Evolutionary conservation across 2,329 filamentous ascomycete species (phyloP), one percentile per base, ranked within the genome.

Genomic region (Monosporascus sp.): DNA sequence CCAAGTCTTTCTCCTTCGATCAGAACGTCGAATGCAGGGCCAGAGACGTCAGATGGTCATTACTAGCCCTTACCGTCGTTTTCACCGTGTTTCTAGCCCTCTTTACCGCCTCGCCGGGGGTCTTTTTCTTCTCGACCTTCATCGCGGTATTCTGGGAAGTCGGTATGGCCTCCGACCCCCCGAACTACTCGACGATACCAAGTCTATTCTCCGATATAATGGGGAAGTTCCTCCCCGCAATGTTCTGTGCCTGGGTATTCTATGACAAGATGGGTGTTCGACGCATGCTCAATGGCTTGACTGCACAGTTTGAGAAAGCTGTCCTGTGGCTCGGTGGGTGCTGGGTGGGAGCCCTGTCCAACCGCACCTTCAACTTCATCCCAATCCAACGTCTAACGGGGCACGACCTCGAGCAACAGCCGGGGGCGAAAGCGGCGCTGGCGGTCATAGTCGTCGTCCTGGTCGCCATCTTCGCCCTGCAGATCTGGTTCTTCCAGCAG

Each of bases 301-400:
- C 83, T 0, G 91, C 92, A 0, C 93, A 96, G 66, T 63, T 96
- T 44, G 93, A 96, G 65, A 97, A 96, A 76, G 89, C 91, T 0
- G 72, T 97, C 3, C 78, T 97, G 27, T 97, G 91, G 88, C 77
- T 99, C 1, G 92, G 92, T 1, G 87, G 85, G 7, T 91, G 88
- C 65, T 99, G 95, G 88, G 84, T 97, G 40, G 94, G 92, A 17
- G 87, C 90, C 1, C 73, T 99, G 60, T 93, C 93, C 65, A 97
- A 97, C 72, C 95, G 97, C 71, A 97, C 94, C 0, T 90, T 99
- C 65, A 88, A 91, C 63, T 88, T 89, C 72, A 97, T 99, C 56
- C 94, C 94, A 0, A 94, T 99, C 60, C 85, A 91, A 69, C 87
- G 94, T 2, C 79, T 99, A n/a, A 97, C 89, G 8, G 85, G 87